These are phyloP conservation scores for Wickerhamiella sergipiensis DNA, from an alignment of 805 yeast species.

Conservation along the genomic window DNA sequence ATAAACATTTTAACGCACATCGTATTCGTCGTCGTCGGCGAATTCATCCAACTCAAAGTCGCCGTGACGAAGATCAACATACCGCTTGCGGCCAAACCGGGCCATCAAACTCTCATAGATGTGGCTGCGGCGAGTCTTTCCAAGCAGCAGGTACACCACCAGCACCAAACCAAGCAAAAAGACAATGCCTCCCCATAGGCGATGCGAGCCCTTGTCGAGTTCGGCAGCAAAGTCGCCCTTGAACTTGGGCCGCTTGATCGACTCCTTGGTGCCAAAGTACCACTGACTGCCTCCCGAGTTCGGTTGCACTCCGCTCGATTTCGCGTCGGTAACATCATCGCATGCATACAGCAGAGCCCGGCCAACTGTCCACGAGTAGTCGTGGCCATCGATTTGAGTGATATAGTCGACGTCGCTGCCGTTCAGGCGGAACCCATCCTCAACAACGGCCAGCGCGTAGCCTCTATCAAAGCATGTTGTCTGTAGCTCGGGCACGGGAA, in stretches of 20 bases:
- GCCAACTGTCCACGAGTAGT: conserved; percentile 45
- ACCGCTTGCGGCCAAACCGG: background rate
- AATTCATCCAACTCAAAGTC: conserved; percentile 5
- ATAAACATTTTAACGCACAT: background rate
- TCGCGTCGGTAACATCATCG: conserved; percentile 34
- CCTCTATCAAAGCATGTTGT: conserved; percentile 49
- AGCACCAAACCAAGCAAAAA: conserved; percentile 23
- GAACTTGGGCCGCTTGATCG: conserved; percentile 7
- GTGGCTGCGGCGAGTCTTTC: conserved; percentile 17
- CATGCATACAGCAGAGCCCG: conserved; percentile 49
- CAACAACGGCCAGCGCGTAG: conserved; percentile 44
- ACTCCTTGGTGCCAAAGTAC: conserved; percentile 7
- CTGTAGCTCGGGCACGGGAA: conserved; percentile 22
- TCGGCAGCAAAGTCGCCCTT: conserved; percentile 9
- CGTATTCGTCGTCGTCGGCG: conserved; percentile 3
- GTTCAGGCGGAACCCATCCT: conserved; percentile 43
- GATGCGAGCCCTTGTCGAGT: conserved; percentile 17
- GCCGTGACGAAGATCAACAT: conserved; percentile 3
- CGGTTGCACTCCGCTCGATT: conserved; percentile 7
- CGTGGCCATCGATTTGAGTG: conserved; percentile 29
- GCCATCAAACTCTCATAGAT: conserved; percentile 13
- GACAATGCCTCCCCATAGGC: conserved; percentile 28
- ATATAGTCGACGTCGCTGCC: conserved; percentile 28
- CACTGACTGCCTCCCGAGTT: conserved; percentile 8
- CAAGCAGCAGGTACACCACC: conserved; percentile 26